Base-by-base conservation (phyloP, 1,284 basidiomycete species). In the Puccinia horiana region DNA sequence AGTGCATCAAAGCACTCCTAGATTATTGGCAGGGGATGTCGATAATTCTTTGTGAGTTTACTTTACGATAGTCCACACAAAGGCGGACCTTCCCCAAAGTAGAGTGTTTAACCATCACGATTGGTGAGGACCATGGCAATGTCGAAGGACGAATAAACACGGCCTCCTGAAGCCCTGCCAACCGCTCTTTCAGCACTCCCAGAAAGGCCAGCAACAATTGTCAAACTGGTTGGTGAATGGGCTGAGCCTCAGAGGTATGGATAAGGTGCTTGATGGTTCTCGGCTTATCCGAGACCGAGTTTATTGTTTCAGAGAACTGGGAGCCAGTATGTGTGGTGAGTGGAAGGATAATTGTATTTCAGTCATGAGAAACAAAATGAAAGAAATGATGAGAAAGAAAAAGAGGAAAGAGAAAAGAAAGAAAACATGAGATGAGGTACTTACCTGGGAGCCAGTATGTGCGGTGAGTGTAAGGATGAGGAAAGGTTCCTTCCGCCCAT, bases 11-110 rank as follows among this genome's bases (percentile, higher is more conserved):
- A 61, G 40, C 20, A 61, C 6, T 76, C 52, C 20, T 56, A 35
- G 40, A 76, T 76, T 4, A 47, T 37, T 23, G 74, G 74, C 8
- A 74, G n/a, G 14, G 72, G 47, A 32, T 74, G 44, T 6, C 40
- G 23, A n/a, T 47, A 14, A 26, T 73, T 73, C 29, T 29, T 63
- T 9, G 35, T n/a, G 32, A 11, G 63, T 67, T 67, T 9, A 58
- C 23, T 32, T 58, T 58, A 58, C 56, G 23, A 32, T 58, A 58
- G 23, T 58, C 56, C 20, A 67, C 63, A 40, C 32, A 40, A 11
- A 67, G 37, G 1, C 52, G 49, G 0, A 58, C 29, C 14, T 56
- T 54, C 14, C 52, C 47, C 18, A 26, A 70, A 9, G n/a, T 35
- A 35, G 73, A 23, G 23, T 52, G n/a, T 26, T 26, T 32, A 0